Base-by-base conservation (phyloP, 441 rosid genomes). In the Populus trichocarpa region DNA sequence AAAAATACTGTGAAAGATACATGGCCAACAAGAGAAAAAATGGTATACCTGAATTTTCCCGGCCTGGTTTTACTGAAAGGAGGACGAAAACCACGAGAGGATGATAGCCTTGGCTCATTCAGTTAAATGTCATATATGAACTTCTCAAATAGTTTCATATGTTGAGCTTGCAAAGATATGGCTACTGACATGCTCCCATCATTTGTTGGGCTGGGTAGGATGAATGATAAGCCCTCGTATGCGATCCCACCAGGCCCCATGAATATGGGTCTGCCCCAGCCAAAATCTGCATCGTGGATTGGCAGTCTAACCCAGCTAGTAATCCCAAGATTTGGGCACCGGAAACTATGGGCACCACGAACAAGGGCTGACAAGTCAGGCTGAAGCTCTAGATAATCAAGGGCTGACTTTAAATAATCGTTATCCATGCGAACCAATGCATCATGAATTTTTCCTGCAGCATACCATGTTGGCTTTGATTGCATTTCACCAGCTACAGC, bases 231-330 rank as follows among this genome's bases (percentile, higher is more conserved):
- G 38, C 99, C 99, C 83, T 96, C 98, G 22, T 89, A 93, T 2
- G 99, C 89, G 61, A 94, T 91, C 13, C 97, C 97, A 63, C 99
- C 98, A 12, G 99, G 99, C n/a, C 99, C 99, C 98, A 96, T 93
- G 75, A 96, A 96, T 23, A 96, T 91, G 53, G 99, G 98, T 28
- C 99, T 86, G 3, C 98, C 99, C 98, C 98, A 96, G 7, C 99
- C 99, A 65, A 96, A 96, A 80, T 96, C 99, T 1, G 98, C 99
- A 68, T 94, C 97, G 67, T 96, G 96, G 80, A 96, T 92, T 3
- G 98, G 99, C 79, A 94, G 82, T 84, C 99, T 90, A 65, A 77
- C 93, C 99, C 99, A 96, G 79, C 99, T 96, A 13, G 98, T 94
- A 77, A 96, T 94, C 75, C 98, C 97, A 4, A 96, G 91, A 71